Evolutionary conservation across 805 yeast genomes (phyloP).

Genomic region (Myxozyma sirexii): DNA sequence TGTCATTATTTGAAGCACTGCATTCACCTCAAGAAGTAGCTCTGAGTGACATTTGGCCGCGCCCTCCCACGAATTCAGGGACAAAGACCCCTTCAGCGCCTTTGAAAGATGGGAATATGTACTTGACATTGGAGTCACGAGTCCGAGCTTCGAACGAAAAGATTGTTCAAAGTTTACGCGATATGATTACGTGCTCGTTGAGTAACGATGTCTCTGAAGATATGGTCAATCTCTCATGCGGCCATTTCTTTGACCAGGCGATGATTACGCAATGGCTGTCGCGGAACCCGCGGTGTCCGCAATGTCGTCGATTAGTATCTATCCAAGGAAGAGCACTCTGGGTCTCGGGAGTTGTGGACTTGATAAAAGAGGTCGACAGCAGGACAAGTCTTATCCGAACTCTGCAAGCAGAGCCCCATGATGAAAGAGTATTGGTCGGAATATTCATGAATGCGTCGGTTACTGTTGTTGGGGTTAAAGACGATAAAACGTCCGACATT

Average conservation of each 20-base stretch:
- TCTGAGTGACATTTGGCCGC: conserved; percentile 23
- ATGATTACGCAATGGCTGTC: conserved; percentile 13
- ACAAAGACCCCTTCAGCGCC: neutral
- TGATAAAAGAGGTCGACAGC: conserved; percentile 21
- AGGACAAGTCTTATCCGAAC: neutral
- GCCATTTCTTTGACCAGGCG: conserved; percentile 17
- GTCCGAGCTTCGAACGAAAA: neutral
- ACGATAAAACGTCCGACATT: conserved; percentile 6
- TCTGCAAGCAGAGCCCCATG: neutral
- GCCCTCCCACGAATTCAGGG: neutral
- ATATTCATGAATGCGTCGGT: conserved; percentile 10
- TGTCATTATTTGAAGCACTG: conserved; percentile 9
- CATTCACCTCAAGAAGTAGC: conserved; percentile 12
- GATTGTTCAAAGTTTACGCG: conserved; percentile 5
- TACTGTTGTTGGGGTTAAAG: conserved; percentile 19
- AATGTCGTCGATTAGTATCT: conserved; percentile 11
- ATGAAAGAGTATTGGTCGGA: conserved; percentile 6
- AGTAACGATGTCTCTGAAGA: conserved; percentile 7
- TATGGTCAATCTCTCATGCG: conserved; percentile 25
- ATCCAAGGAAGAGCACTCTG: conserved; percentile 18
- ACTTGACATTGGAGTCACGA: neutral
- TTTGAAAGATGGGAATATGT: neutral
- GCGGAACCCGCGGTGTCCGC: conserved; percentile 11
- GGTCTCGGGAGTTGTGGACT: conserved; percentile 12
- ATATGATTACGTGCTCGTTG: conserved; percentile 19